These are phyloP conservation scores for Noccaea bulbosa DNA, from an alignment of 345 rosid species.

Conservation along the genomic window DNA sequence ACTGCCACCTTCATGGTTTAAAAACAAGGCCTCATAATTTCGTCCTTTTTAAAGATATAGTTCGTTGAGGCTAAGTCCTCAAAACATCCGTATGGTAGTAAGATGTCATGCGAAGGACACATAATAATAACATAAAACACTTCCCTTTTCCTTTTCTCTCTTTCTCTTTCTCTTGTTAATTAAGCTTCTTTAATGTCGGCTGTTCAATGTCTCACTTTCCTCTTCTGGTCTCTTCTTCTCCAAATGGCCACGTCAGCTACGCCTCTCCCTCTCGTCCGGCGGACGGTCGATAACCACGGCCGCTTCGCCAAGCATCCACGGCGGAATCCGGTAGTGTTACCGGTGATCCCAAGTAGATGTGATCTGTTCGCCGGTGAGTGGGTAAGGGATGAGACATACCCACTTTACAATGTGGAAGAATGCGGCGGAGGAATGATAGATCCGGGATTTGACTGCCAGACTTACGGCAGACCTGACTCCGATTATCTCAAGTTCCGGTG, in stretches of 20 bases:
- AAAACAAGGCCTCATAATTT: conserved; percentile 12
- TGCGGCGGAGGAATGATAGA: conserved; percentile 70
- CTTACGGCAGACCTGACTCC: conserved; percentile 87
- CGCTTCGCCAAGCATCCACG: conserved; percentile 41
- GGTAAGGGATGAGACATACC: conserved; percentile 77
- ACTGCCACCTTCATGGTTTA: too few relatives aligned
- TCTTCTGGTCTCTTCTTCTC: conserved; percentile 35
- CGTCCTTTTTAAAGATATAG: conserved; percentile 19
- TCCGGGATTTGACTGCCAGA: conserved; percentile 77
- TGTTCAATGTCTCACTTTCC: conserved; percentile 35
- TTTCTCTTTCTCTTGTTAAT: conserved; percentile 17
- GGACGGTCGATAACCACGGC: conserved; percentile 20
- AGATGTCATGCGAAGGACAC: conserved; percentile 40
- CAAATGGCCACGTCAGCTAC: conserved; percentile 30
- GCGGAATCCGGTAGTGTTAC: neutral
- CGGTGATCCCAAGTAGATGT: conserved; percentile 50
- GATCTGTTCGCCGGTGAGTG: conserved; percentile 66
- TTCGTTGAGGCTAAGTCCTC: neutral
- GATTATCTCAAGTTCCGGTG: conserved; percentile 85
- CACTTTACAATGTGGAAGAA: conserved; percentile 59
- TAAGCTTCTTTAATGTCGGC: conserved; percentile 40
- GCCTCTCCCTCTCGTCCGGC: conserved; percentile 21
- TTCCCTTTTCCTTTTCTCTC: conserved; percentile 4
- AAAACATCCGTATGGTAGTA: conserved; percentile 27
- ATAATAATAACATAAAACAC: conserved; percentile 30